phyloP scores from a whole-genome alignment of 495 filamentous ascomycete genomes.

The Chaetomium tenue region DNA sequence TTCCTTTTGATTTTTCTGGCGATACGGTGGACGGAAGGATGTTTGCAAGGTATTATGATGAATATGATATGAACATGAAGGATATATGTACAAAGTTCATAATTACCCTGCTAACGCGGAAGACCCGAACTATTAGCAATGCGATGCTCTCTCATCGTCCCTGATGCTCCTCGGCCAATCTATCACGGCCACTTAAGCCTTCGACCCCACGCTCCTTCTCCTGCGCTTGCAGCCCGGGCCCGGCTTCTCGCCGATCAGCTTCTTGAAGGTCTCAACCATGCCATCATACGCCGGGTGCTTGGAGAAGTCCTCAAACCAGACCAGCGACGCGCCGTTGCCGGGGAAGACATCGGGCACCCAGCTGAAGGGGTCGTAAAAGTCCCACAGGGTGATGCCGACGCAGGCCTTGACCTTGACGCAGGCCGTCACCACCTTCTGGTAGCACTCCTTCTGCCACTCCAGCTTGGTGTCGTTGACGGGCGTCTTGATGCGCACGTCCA shows the following conservation, averaged over 20 bases:
- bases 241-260: conserved; percentile 1
- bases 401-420: conserved; percentile 60
- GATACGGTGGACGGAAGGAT: neutral
- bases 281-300: conserved; percentile 57
- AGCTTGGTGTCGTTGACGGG: conserved; percentile 50
- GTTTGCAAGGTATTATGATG: neutral
- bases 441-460: conserved; percentile 58
- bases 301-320: conserved; percentile 52
- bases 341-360: conserved; percentile 60
- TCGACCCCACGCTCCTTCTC: neutral
- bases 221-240: conserved; percentile 4
- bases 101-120: neutral
- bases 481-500: conserved; percentile 56
- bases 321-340: conserved; percentile 51
- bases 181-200: neutral
- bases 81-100: neutral
- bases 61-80: conserved; percentile 2
- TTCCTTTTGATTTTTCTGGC: neutral
- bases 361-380: conserved; percentile 51
- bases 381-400: conserved; percentile 70
- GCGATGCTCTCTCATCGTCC: neutral
- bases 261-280: conserved; percentile 25
- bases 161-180: neutral
- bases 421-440: conserved; percentile 51
- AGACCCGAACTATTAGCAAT: neutral